Evolutionary conservation across 768 basidiomycete species (phyloP), one percentile per base, ranked within the genome.

Genomic region (Candolleomyces efflorescens): DNA sequence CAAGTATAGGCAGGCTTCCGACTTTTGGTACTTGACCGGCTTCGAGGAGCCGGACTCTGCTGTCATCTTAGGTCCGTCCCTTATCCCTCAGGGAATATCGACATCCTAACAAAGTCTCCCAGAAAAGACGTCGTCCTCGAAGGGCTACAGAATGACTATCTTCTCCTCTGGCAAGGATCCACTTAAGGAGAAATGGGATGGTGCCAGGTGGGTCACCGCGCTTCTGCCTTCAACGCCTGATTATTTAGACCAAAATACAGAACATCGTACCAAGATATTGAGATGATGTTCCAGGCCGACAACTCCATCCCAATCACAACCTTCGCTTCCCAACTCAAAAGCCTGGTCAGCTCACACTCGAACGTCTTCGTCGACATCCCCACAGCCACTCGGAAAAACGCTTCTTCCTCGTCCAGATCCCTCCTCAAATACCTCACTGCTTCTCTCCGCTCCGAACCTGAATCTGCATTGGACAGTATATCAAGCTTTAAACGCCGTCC

Each of bases 1-100:
- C 79, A 94, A 94, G 69, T 97, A 92, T 68, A 84, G 96, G 22
- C 96, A 96, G 72, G 84, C 85, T 0, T 93, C 91, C 38, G 88
- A 96, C 71, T 92, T 95, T 69, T 93, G 89, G 89, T 98, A 99
- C 70, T 77, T 99, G 13, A 97, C 97, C 0, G 97, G 97, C 11
- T 97, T 97, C 65, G 85, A 93, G 57, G 96, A 98, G 68, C 92
- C 94, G 1, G 89, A 96, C 56, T 83, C 96, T 17, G 94, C 92
- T 0, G 75, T 98, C 44, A 78, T 98, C 39, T 78, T 99, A 47
- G 86, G 93, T 91, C 51, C 38, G 77, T 59, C n/a, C n/a, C n/a
- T n/a, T n/a, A n/a, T n/a, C n/a, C n/a, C n/a, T n/a, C n/a, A n/a
- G n/a, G n/a, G n/a, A n/a, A n/a, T n/a, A n/a, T n/a, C n/a, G n/a